phyloP scores from a whole-genome alignment of 2,329 filamentous ascomycete species.

The Alternaria tenuissima region DNA sequence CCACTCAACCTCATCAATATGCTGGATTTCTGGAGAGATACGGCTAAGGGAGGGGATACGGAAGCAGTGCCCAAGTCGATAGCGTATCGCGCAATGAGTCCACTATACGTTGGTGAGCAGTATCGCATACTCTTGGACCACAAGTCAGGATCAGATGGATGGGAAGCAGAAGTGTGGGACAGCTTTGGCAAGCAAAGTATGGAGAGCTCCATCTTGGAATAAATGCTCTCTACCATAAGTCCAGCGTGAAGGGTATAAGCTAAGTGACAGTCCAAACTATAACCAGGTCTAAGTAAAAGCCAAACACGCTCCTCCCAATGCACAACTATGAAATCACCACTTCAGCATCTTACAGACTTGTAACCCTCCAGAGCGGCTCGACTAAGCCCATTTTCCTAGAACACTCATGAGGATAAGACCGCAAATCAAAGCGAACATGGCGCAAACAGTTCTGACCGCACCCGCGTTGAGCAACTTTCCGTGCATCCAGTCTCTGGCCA shows the following conservation, averaged over 20 bases:
- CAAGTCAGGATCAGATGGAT: conserved; percentile 4
- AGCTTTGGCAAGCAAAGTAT: conserved; percentile 43
- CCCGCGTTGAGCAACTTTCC: conserved; percentile 60
- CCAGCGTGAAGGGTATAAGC: conserved; percentile 2
- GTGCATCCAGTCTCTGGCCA: conserved; percentile 75
- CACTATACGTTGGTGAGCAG: conserved; percentile 42
- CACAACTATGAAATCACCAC: conserved; percentile 6
- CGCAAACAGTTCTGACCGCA: conserved; percentile 59
- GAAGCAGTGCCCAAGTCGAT: conserved; percentile 38
- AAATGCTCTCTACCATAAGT: conserved; percentile 1
- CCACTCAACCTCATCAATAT: conserved; percentile 73
- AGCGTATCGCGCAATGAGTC: conserved; percentile 43
- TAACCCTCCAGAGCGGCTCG: not conserved
- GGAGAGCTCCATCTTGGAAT: conserved; percentile 41
- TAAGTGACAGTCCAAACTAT: not conserved
- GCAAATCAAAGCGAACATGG: conserved; percentile 62
- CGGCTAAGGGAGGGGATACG: conserved; percentile 15
- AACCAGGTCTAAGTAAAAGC: conserved; percentile 5
- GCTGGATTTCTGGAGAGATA: conserved; percentile 47
- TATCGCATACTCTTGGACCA: conserved; percentile 41
- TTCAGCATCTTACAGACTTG: conserved; percentile 1
- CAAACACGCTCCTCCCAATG: conserved; percentile 3
- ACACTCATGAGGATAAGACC: conserved; percentile 76
- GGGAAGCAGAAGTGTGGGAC: conserved; percentile 44
- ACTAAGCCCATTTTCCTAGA: conserved; percentile 76